phyloP scores from a whole-genome alignment of 2,329 filamentous ascomycete species.

The Beauveria pseudobassiana region DNA sequence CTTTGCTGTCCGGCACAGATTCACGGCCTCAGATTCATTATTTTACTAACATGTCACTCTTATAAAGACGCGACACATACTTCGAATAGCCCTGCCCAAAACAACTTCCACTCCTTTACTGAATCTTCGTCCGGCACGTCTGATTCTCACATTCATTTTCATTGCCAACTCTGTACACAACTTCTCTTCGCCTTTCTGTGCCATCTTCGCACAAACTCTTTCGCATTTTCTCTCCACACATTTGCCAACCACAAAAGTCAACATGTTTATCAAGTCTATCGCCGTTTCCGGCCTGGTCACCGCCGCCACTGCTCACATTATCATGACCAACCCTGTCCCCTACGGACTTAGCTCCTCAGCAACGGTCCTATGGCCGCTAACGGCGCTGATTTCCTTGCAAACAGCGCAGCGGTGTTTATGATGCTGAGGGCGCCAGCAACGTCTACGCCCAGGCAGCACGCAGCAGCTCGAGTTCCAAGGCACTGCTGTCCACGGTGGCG shows the following conservation, averaged over 20 bases:
- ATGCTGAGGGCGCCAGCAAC: conserved; percentile 43
- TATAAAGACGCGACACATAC: not conserved
- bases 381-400: conserved; percentile 79
- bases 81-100: not conserved
- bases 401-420: conserved; percentile 37
- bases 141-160: conserved; percentile 18
- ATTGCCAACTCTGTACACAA: conserved; percentile 13
- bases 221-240: not conserved
- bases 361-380: conserved; percentile 56
- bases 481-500: conserved; percentile 76
- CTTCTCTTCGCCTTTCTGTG: not conserved
- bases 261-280: conserved; percentile 44
- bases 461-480: conserved; percentile 58
- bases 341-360: conserved; percentile 36
- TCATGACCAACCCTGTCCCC: conserved; percentile 61
- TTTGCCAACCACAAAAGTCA: conserved; percentile 31
- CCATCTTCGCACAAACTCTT: not conserved
- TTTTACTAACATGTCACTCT: not conserved
- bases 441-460: conserved; percentile 40
- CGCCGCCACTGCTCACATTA: conserved; percentile 65
- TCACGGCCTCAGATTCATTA: not conserved
- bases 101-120: not conserved
- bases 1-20: not conserved
- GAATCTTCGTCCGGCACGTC: conserved; percentile 25
- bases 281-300: conserved; percentile 50